Conservation (phyloP, 2,329 filamentous ascomycete genomes). For the Pseudocercospora pini-densiflorae region DNA sequence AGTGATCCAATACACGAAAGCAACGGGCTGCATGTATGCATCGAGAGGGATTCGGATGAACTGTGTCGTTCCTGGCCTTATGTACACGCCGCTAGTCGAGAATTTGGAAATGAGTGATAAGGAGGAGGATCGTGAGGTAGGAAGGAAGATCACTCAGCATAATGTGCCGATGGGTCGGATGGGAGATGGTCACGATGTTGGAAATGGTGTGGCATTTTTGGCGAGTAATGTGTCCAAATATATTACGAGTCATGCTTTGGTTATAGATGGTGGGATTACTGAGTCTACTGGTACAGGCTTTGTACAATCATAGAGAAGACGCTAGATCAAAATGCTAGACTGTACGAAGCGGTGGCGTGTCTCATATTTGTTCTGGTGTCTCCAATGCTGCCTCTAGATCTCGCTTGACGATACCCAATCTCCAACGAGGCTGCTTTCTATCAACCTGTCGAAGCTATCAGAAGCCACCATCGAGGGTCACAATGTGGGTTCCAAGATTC, state of each 20-base stretch:
- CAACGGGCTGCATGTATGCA: constrained; percentile 54
- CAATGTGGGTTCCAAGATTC: no score
- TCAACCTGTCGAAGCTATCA: no score
- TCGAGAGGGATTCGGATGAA: constrained; percentile 53
- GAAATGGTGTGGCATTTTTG: constrained; percentile 86
- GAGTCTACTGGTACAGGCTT: constrained; percentile 34
- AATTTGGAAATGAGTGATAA: constrained; percentile 51
- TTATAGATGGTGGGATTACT: constrained; percentile 37
- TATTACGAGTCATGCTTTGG: constrained; percentile 77
- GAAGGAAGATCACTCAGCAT: constrained; percentile 56
- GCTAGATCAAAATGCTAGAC: background rate
- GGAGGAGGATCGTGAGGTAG: constrained; percentile 53
- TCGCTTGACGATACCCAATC: background rate
- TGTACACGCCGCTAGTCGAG: constrained; percentile 59
- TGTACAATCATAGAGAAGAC: background rate
- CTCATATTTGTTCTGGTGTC: background rate
- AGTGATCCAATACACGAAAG: constrained; percentile 36
- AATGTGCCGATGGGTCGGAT: constrained; percentile 65
- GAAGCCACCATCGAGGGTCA: no score
- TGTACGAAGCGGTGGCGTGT: background rate
- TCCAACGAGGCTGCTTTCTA: background rate
- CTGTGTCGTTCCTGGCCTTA: constrained; percentile 60
- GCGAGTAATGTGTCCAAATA: constrained; percentile 85
- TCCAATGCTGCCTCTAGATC: background rate
- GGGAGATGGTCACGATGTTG: constrained; percentile 65